Conservation (phyloP, 257 asterid genomes). For the Solanum boliviense region DNA sequence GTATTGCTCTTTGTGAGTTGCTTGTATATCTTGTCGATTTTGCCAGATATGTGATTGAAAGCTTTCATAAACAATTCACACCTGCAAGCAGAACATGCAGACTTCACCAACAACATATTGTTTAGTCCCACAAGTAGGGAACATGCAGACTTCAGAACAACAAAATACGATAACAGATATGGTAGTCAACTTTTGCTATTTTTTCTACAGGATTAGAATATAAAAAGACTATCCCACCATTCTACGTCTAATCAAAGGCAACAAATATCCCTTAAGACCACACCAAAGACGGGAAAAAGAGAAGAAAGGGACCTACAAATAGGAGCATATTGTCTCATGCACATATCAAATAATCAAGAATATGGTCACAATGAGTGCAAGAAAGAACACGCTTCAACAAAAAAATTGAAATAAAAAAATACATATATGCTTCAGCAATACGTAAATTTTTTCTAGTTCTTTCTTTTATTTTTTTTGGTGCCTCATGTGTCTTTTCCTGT, state of each 20-base stretch:
- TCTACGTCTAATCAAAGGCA: not conserved
- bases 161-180: not conserved
- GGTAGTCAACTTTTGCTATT: not conserved
- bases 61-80: conserved; percentile 82
- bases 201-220: not conserved
- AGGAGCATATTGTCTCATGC: not conserved
- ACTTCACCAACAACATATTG: not conserved
- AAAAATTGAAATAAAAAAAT: not conserved
- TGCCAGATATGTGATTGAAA: conserved; percentile 31
- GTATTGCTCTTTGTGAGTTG: conserved; percentile 86
- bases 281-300: not conserved
- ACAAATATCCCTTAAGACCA: not conserved
- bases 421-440: not conserved
- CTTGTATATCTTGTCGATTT: conserved; percentile 67
- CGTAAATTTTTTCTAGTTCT: not conserved
- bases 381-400: not conserved
- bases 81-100: conserved; percentile 30
- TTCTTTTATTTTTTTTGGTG: not conserved
- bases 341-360: not conserved
- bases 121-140: not conserved
- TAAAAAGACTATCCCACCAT: not conserved
- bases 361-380: not conserved
- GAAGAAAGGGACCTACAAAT: not conserved
- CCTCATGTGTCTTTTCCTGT: not conserved
- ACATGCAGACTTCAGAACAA: not conserved